Base-by-base conservation (phyloP, 148 eudicot genomes). In the Silene conica region DNA sequence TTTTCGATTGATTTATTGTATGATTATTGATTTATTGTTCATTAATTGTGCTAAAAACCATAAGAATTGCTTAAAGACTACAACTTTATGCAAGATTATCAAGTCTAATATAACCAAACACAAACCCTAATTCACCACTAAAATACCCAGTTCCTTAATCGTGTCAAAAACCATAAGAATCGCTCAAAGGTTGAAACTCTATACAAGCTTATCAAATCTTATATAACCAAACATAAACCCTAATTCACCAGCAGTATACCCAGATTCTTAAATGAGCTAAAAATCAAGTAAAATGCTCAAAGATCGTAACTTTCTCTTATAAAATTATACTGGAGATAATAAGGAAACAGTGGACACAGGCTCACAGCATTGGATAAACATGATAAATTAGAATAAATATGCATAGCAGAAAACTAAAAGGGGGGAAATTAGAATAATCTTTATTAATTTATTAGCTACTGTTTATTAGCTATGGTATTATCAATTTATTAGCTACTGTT, bases 341-440 rank as follows among this genome's bases (percentile, higher is more conserved):
- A 45, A 60, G 12, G 0, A 5, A 7, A 16, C 6, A 46, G 26
- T 10, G 64, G 18, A 58, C 1, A 25, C 5, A 73, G n/a, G 23
- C 25, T n/a, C n/a, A 62, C 1, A 1, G 31, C 1, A 31, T 31
- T 18, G 3, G 14, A 48, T 18, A 50, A 69, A 69, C 12, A 50
- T 69, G 60, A 12, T 48, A 69, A 69, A 69, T 48, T 16, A 69
- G 7, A 45, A 50, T 5, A 67, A 43, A 38, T 19, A 19, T 67
- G 26, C 23, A 41, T 9, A 67, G 48, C 43, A 64, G 1, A 8
- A 5, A 34, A 18, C 21, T 31, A 12, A 43, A 67, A 67, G 12
- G 70, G 70, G 54, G 48, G 38, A 64, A 64, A 31, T 64, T 34
- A n/a, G n/a, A n/a, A n/a, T n/a, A n/a, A n/a, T n/a, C n/a, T n/a